A percentile compares a stretch with the other conserved stretches of the same genome.
Evolutionary conservation across 2,329 filamentous ascomycete species (phyloP).

Genomic region (Sporothrix phasma): DNA sequence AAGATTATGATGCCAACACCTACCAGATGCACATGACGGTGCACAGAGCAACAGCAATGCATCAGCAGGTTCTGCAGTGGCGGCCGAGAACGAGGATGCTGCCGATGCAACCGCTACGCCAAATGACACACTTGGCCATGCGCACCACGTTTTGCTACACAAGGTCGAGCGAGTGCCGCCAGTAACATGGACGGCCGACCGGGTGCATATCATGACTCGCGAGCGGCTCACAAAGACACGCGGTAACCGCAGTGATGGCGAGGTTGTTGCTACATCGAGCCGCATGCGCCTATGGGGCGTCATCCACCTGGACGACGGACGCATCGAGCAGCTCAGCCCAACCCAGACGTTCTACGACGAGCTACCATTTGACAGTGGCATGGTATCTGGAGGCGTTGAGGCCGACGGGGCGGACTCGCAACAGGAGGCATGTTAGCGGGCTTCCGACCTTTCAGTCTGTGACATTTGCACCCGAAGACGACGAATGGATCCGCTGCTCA

Average conservation of each 20-base stretch:
- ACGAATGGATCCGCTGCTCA: slow-evolving; percentile 9
- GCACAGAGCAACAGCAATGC: slow-evolving; percentile 34
- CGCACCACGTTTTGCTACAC: slow-evolving; percentile 41
- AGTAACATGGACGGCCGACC: slow-evolving; percentile 38
- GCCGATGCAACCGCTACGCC: slow-evolving; percentile 32
- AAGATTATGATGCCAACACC: slow-evolving; percentile 7
- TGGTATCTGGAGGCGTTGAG: neutral
- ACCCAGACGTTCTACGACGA: slow-evolving; percentile 20
- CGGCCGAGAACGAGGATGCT: neutral
- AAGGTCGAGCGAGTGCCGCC: slow-evolving; percentile 41
- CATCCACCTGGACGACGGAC: slow-evolving; percentile 29
- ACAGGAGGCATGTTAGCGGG: neutral
- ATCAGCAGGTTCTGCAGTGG: neutral
- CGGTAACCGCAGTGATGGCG: neutral
- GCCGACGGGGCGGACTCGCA: neutral
- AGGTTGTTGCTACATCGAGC: slow-evolving; percentile 23
- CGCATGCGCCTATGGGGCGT: slow-evolving; percentile 50
- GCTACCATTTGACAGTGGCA: neutral
- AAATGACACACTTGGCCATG: slow-evolving; percentile 33
- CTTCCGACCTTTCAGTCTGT: slow-evolving; percentile 11
- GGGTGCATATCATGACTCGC: slow-evolving; percentile 44
- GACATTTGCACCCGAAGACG: slow-evolving; percentile 13
- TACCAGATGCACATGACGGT: slow-evolving; percentile 49
- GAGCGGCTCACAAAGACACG: slow-evolving; percentile 25
- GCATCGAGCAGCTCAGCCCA: slow-evolving; percentile 21